Conservation (phyloP, 164 flowering plant genomes). For the Brasenia schreberi region DNA sequence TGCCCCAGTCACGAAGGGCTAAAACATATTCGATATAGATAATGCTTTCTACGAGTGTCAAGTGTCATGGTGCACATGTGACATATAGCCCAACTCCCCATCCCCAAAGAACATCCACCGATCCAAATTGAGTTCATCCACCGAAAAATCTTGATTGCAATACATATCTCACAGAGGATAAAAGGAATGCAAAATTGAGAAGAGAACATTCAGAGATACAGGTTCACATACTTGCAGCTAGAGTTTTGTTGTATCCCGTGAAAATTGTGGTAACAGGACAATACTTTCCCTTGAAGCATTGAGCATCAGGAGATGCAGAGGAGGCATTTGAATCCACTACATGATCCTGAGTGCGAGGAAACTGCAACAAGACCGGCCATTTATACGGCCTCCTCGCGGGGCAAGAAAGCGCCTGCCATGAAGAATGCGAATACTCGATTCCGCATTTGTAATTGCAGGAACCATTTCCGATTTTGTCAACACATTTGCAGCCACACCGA, state of each 20-base stretch:
- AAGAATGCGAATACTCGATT: neutral
- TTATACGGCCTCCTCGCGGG: neutral
- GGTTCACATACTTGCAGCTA: slow-evolving; percentile 1
- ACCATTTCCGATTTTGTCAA: neutral
- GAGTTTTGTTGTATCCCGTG: slow-evolving; percentile 2
- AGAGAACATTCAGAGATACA: neutral
- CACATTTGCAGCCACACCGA: slow-evolving; percentile 4
- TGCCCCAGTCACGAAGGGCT: too few species aligned
- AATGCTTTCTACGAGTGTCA: too few species aligned
- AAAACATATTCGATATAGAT: too few species aligned
- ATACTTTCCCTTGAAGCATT: neutral
- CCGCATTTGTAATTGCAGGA: slow-evolving; percentile 4
- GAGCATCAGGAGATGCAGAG: neutral
- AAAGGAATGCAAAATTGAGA: neutral
- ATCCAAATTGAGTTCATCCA: neutral
- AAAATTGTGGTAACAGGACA: slow-evolving; percentile 5
- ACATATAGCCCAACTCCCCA: neutral
- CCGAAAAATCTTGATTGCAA: neutral
- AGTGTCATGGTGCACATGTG: too few species aligned
- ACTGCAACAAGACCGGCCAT: slow-evolving; percentile 6
- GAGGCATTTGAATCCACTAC: neutral
- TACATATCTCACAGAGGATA: neutral
- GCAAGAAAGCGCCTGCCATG: neutral
- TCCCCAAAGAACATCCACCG: neutral
- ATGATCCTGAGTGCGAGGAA: neutral